Conservation (phyloP, 306 rosid genomes). For the Calophaca sinica region DNA sequence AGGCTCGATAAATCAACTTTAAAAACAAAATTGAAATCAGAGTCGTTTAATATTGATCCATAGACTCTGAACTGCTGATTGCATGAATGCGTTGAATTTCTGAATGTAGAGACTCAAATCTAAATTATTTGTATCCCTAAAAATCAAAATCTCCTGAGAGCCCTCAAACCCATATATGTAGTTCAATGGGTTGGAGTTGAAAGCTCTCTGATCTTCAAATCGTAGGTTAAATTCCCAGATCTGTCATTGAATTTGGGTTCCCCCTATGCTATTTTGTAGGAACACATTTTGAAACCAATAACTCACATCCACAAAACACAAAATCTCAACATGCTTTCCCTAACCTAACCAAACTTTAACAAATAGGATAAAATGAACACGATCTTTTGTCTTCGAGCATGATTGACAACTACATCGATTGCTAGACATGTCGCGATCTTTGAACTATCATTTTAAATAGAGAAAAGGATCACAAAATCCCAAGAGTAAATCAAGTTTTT, state of each 20-base stretch:
- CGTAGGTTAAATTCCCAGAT: not conserved
- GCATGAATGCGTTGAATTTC: too few relatives aligned
- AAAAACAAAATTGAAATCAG: too few relatives aligned
- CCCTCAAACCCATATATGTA: not conserved
- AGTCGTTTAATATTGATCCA: too few relatives aligned
- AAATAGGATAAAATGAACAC: not conserved
- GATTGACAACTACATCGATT: not conserved
- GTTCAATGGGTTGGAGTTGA: not conserved
- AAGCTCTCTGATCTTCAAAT: not conserved
- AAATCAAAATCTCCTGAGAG: not conserved
- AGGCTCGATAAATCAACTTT: too few relatives aligned
- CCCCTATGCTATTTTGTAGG: not conserved
- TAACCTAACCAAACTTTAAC: too few relatives aligned
- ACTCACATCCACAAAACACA: not conserved
- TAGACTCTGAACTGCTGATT: too few relatives aligned
- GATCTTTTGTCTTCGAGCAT: not conserved
- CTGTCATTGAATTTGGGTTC: not conserved
- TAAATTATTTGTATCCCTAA: not conserved
- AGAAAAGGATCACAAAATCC: not conserved
- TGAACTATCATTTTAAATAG: not conserved
- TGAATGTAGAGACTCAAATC: too few relatives aligned
- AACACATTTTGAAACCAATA: not conserved
- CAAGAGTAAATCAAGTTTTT: not conserved
- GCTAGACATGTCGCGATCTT: not conserved
- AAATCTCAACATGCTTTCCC: not conserved